Evolutionary conservation across 306 rosid species (phyloP), one percentile per base, ranked within the genome.

Genomic region (Clitoria ternatea): DNA sequence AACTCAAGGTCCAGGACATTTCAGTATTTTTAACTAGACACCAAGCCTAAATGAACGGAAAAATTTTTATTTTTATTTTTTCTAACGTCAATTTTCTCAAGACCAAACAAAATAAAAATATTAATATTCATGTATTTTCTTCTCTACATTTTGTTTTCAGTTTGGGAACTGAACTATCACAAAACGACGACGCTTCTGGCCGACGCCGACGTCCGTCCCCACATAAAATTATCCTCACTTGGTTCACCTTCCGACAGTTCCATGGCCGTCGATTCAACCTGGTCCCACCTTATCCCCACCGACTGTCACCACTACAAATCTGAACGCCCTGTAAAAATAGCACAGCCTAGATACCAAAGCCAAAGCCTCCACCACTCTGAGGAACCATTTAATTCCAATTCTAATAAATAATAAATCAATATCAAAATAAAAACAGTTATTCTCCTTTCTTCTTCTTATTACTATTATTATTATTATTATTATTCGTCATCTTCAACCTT

Each of bases 171-270:
- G n/a, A 14, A 55, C 1, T 35, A 1, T 2, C n/a, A 3, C 37
- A 50, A 77, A 69, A 60, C 86, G 86, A 79, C 85, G 88, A 33
- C 84, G 85, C 43, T 69, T 63, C 5, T 12, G 14, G 8, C 60
- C 40, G 4, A 26, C 63, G 79, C 81, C 59, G 61, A 54, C 76
- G 79, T 70, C 53, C 76, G 79, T 70, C 53, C 76, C 83, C 78
- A 72, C 77, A 0, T 59, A 1, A 36, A 13, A 63, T 55, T 9
- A 33, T 66, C 30, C 57, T 8, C 71, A 68, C 42, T 27, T 17
- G 4, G 39, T 70, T 73, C 73, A 59, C 73, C 69, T 22, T 13
- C 82, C 36, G 49, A 49, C 81, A 49, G 54, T 14, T 69, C 70
- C 56, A 29, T 70, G 69, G 72, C 82, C 48, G 69, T 79, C 84